Evolutionary conservation across 1,139 yeast genomes (phyloP).

Genomic region (Suhomyces coccinellae): DNA sequence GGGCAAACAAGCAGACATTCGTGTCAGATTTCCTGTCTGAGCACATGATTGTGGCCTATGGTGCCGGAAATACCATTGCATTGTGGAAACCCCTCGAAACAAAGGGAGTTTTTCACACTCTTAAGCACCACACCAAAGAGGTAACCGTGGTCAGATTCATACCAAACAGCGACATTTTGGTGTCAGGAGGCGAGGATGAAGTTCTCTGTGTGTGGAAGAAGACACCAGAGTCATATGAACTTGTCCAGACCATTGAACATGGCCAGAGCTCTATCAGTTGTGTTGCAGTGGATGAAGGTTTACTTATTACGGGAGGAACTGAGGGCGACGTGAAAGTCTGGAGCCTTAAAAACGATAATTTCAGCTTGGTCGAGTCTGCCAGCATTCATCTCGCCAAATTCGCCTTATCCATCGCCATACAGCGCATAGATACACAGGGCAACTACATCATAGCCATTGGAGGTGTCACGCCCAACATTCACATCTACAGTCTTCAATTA

Average conservation of each 20-base stretch:
- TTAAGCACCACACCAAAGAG: slow-evolving; percentile 59
- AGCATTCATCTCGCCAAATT: slow-evolving; percentile 52
- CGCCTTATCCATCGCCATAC: slow-evolving; percentile 64
- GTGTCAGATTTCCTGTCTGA: slow-evolving; percentile 56
- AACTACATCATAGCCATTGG: slow-evolving; percentile 70
- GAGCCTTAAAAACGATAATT: slow-evolving; percentile 27
- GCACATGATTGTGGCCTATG: slow-evolving; percentile 61
- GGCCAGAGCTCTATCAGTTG: slow-evolving; percentile 54
- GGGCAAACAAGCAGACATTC: slow-evolving; percentile 75
- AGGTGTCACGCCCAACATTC: slow-evolving; percentile 67
- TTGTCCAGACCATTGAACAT: slow-evolving; percentile 36
- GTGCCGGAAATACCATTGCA: slow-evolving; percentile 73
- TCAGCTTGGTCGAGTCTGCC: slow-evolving; percentile 34
- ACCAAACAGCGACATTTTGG: slow-evolving; percentile 45
- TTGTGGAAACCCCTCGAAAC: slow-evolving; percentile 63
- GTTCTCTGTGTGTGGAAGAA: slow-evolving; percentile 58
- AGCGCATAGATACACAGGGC: slow-evolving; percentile 32
- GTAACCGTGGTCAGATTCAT: slow-evolving; percentile 62
- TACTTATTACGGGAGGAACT: slow-evolving; percentile 65
- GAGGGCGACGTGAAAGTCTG: slow-evolving; percentile 60
- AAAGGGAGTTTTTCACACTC: slow-evolving; percentile 53
- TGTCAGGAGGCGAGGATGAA: slow-evolving; percentile 69
- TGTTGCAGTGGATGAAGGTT: slow-evolving; percentile 35
- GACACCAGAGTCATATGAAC: slow-evolving; percentile 18
- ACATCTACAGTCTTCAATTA: slow-evolving; percentile 50